A percentile compares a stretch with the other conserved stretches of the same genome.
Evolutionary conservation across 176 grass and related monocot genomes (phyloP).

Genomic region (Thinopyrum elongatum): DNA sequence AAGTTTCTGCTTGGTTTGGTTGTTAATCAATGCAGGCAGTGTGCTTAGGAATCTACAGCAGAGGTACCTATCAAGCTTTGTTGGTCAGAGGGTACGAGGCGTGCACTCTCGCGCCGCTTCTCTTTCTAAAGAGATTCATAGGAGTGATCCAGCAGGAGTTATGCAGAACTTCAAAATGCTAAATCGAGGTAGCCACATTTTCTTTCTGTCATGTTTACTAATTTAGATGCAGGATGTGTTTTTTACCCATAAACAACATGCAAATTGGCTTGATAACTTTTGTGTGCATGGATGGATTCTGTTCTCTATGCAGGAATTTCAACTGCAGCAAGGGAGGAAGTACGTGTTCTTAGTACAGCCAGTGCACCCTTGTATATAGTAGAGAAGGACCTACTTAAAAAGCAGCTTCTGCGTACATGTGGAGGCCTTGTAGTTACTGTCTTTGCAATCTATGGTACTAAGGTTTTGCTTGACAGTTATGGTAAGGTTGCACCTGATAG

Average conservation of each 20-base stretch:
- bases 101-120: conserved; percentile 33
- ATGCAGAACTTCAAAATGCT: conserved; percentile 68
- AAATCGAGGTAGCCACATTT: not conserved
- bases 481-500: too few relatives aligned
- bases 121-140: conserved; percentile 60
- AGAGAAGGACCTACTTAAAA: conserved; percentile 71
- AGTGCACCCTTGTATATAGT: conserved; percentile 70
- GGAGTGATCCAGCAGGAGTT: conserved; percentile 69
- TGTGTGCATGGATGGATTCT: not conserved
- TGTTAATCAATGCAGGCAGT: conserved; percentile 36
- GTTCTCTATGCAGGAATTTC: conserved; percentile 42
- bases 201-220: not conserved
- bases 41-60: conserved; percentile 48
- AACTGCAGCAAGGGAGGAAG: conserved; percentile 48
- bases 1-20: not conserved
- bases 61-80: conserved; percentile 68
- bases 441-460: conserved; percentile 54
- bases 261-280: not conserved
- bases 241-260: not conserved
- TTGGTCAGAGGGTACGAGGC: conserved; percentile 50
- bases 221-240: not conserved
- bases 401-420: conserved; percentile 80
- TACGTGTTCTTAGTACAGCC: conserved; percentile 60
- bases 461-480: conserved; percentile 22
- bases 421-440: conserved; percentile 67